Percentiles rank a stretch among this genome's conserved stretches.
Conservation (phyloP, 106 monocot genomes). For the Dioscorea dumetorum region DNA sequence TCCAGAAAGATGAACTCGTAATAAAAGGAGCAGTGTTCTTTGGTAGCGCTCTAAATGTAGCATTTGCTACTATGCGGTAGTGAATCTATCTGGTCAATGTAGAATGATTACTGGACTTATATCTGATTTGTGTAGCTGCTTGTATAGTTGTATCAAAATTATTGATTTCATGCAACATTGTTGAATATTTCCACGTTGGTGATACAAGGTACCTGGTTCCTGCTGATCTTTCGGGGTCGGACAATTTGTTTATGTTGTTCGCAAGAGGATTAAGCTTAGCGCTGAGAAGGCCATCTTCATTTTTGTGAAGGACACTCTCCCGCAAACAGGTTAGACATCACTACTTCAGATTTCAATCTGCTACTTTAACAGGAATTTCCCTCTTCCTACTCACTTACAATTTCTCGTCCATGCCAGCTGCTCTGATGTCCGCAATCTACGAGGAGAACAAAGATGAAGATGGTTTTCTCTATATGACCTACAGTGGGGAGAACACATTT, state of each 20-base stretch:
- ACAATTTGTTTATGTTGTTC: slow-evolving; percentile 96
- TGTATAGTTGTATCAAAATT: too few relatives aligned
- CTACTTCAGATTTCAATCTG: neutral
- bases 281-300: slow-evolving; percentile 96
- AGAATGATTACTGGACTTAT: too few relatives aligned
- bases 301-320: slow-evolving; percentile 84
- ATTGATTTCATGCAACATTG: too few relatives aligned
- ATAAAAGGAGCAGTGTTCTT: too few relatives aligned
- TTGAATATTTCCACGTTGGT: neutral
- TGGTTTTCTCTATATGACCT: slow-evolving; percentile 91
- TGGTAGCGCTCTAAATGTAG: too few relatives aligned
- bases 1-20: too few relatives aligned
- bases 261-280: slow-evolving; percentile 83
- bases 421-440: slow-evolving; percentile 83
- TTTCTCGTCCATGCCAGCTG: slow-evolving; percentile 33
- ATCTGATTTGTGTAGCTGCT: too few relatives aligned
- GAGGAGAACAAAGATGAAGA: slow-evolving; percentile 90
- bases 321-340: slow-evolving; percentile 57
- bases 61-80: too few relatives aligned
- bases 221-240: slow-evolving; percentile 88
- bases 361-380: neutral
- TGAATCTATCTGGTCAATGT: too few relatives aligned
- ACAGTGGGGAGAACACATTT: slow-evolving; percentile 91
- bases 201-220: slow-evolving; percentile 81
- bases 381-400: neutral